Evolutionary conservation across 768 basidiomycete species (phyloP), one percentile per base, ranked within the genome.

Genomic region (Coprinopsis cinerea): DNA sequence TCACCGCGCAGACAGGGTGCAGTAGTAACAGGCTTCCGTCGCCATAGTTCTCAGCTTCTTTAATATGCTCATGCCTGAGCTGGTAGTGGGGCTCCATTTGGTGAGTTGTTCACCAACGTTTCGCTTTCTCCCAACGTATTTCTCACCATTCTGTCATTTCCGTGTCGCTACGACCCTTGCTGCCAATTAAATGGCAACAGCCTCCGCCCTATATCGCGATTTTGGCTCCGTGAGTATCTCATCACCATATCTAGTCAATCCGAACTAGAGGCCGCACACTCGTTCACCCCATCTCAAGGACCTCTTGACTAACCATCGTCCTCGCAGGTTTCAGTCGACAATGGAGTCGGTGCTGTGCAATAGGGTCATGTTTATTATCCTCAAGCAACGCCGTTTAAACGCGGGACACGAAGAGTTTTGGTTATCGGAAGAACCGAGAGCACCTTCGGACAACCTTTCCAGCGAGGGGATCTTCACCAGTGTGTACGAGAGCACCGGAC

Each of bases 281-380:
- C 9, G 15, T 32, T 15, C 11, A 6, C 36, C 17, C 36, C 10
- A 10, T 17, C 27, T 1, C 34, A 32, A 26, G n/a, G 15, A 18
- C 34, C 37, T 5, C 4, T 18, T 10, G 15, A 34, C 34, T 3
- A 1, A 2, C 25, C 47, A n/a, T 7, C 25, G 5, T 24, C 22
- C 22, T n/a, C 23, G 5, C 35, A 49, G 49, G 3, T 10, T 51
- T 23, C 49, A 51, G 39, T 22, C 43, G 11, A 37, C 49, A 2
- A 6, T 45, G n/a, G 43, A 51, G 34, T 44, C 49, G 14, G 22
- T 51, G 20, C 42, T 51, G 10, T 51, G 49, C 43, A 44, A 23
- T 35, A 13, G 49, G 9, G 49, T 51, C 1, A 51, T 51, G 49
- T 51, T 51, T 26, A 35, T 51, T 15, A 45, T 51, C 43, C 49